Evolutionary conservation across 2,329 filamentous ascomycete genomes (phyloP).

Genomic region (Fusarium foetens): DNA sequence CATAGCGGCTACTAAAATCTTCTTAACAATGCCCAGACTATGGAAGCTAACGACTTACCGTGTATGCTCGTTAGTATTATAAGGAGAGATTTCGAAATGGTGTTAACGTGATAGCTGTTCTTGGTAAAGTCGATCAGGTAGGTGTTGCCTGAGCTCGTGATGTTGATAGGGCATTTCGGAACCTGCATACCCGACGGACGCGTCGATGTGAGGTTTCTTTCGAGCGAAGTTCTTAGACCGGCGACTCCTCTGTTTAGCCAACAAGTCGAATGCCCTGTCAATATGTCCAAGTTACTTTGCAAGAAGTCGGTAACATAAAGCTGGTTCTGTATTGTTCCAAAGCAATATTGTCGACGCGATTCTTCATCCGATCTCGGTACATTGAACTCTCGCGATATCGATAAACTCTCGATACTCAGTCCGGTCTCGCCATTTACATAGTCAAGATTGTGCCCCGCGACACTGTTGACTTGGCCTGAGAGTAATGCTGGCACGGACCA

Average conservation of each 20-base stretch:
- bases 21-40: neutral
- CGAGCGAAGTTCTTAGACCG: neutral
- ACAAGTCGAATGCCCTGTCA: neutral
- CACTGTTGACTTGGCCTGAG: neutral
- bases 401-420: neutral
- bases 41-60: neutral
- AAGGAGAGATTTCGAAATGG: neutral
- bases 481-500: neutral
- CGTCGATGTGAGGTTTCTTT: neutral
- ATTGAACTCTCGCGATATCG: fast-evolving
- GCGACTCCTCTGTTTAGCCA: neutral
- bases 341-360: fast-evolving
- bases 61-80: neutral
- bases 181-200: neutral
- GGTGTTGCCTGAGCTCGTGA: neutral
- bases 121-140: neutral
- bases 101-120: neutral
- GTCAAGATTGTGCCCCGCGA: neutral
- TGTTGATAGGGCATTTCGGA: neutral
- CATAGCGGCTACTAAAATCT: neutral
- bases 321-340: neutral
- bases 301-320: neutral
- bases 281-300: neutral
- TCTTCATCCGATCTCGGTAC: neutral
- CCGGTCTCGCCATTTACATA: neutral